Evolutionary conservation across 2,329 filamentous ascomycete species (phyloP).

Genomic region (Parasarocladium wereldwijsianum): DNA sequence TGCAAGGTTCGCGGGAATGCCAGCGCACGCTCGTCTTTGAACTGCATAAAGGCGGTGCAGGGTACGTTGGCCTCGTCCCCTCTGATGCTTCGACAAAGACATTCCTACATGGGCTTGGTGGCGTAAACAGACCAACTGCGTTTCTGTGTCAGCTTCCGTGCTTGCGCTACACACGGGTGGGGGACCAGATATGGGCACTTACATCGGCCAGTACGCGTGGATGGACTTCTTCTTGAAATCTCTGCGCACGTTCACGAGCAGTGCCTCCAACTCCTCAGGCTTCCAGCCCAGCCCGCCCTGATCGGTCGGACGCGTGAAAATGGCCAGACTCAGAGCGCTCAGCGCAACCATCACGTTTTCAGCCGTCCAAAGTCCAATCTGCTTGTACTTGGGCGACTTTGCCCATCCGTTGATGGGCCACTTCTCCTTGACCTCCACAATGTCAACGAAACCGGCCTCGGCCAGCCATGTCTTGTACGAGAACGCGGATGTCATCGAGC

Average conservation of each 20-base stretch:
- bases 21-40: too few species aligned
- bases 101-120: background rate
- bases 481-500: constrained; percentile 5
- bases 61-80: too few species aligned
- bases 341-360: constrained; percentile 18
- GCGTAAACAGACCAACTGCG: constrained; percentile 1
- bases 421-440: constrained; percentile 10
- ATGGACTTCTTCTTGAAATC: constrained; percentile 19
- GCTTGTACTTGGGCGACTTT: constrained; percentile 32
- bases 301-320: constrained; percentile 18
- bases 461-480: constrained; percentile 4
- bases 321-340: constrained; percentile 19
- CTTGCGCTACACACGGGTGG: too few species aligned
- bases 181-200: too few species aligned
- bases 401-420: constrained; percentile 38
- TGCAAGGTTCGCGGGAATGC: too few species aligned
- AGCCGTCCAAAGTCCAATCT: constrained; percentile 26
- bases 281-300: constrained; percentile 17
- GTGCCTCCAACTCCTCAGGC: constrained; percentile 15
- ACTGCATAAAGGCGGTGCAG: too few species aligned
- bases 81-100: too few species aligned
- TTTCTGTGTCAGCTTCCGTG: background rate
- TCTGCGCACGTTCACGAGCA: constrained; percentile 16
- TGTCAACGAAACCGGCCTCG: constrained; percentile 10
- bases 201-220: constrained; percentile 25